Base-by-base conservation (phyloP, 352 stramenopile species). In the Phytophthora hibernalis region DNA sequence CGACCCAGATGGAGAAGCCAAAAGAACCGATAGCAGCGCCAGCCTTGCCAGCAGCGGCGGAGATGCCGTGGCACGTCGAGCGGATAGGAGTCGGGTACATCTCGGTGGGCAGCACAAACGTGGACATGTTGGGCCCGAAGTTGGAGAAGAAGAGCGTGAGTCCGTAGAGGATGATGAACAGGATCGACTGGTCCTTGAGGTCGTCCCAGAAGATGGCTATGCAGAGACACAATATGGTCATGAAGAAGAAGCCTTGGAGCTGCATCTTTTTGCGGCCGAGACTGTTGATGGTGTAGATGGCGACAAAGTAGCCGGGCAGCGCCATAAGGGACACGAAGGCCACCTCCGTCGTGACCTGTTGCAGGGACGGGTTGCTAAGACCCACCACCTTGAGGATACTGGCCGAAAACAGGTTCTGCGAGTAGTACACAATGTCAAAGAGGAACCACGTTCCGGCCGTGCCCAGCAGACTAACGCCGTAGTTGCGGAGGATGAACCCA, bases 91-190 rank as follows among this genome's bases (percentile, higher is more conserved):
- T 97, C 26, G 77, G 77, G 55, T 74, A 79, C 42, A 96, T 87
- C 72, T 96, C 90, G 0, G 91, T 89, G 0, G 90, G 90, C 67
- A 97, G 81, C 26, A 97, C 82, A 70, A 96, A 96, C 11, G 88
- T 96, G 18, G 88, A 87, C 40, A 70, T 80, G 72, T 95, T 95
- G 26, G 89, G 87, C 0, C 89, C 89, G 53, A 96, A 96, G 69
- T 95, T 93, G 38, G 83, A 72, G 60, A 90, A 91, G 54, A 92
- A 93, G n/a, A 95, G 81, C 3, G 83, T 80, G 21, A 93, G 64
- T 0, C 83, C 81, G 61, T 91, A 94, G 2, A 95, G 52, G 15
- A 91, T 48, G 24, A 93, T 78, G 60, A 95, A 95, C 9, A 80
- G 51, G 43, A 85, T 70, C 1, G 61, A 63, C 33, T 85, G 56